Percentiles rank a stretch among this genome's conserved stretches.
These are phyloP conservation scores for Pseudomonodictys pantanalensis DNA, from an alignment of 495 filamentous ascomycete species.

Conservation along the genomic window DNA sequence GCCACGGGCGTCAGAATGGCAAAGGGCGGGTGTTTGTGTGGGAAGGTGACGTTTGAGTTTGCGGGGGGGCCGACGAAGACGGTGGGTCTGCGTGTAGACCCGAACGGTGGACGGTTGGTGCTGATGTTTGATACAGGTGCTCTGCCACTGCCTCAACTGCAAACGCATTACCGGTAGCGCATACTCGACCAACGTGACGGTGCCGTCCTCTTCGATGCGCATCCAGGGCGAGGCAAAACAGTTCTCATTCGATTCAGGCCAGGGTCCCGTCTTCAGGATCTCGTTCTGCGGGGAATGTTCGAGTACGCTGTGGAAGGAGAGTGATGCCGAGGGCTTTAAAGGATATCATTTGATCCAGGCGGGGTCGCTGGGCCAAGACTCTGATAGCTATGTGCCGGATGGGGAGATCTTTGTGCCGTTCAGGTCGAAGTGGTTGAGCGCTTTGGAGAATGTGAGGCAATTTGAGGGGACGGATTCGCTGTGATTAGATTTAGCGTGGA, in stretches of 20 bases:
- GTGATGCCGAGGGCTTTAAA: conserved; percentile 26
- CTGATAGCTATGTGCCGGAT: conserved; percentile 12
- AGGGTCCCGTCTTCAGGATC: conserved; percentile 22
- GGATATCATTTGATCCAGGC: conserved; percentile 17
- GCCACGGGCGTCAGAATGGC: conserved; percentile 13
- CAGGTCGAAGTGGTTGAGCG: conserved; percentile 19
- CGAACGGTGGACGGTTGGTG: neutral
- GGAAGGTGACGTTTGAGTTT: conserved; percentile 20
- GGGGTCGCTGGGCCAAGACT: conserved; percentile 16
- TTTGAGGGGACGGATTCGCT: conserved; percentile 22
- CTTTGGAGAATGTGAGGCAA: conserved; percentile 18
- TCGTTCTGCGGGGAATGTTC: conserved; percentile 25
- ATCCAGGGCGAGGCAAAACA: conserved; percentile 16
- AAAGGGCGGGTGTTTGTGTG: conserved; percentile 25
- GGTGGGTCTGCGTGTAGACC: neutral
- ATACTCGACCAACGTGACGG: conserved; percentile 25
- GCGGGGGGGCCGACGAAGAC: conserved; percentile 13
- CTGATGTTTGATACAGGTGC: conserved; percentile 17
- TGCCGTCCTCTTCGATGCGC: conserved; percentile 8
- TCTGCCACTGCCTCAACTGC: conserved; percentile 33
- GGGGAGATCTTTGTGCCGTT: conserved; percentile 26
- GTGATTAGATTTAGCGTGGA: neutral
- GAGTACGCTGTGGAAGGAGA: conserved; percentile 29
- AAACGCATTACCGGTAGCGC: conserved; percentile 16
- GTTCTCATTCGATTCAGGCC: conserved; percentile 23